These are phyloP conservation scores for Botrytis fragariae DNA, from an alignment of 2,329 filamentous ascomycete species.

Conservation along the genomic window DNA sequence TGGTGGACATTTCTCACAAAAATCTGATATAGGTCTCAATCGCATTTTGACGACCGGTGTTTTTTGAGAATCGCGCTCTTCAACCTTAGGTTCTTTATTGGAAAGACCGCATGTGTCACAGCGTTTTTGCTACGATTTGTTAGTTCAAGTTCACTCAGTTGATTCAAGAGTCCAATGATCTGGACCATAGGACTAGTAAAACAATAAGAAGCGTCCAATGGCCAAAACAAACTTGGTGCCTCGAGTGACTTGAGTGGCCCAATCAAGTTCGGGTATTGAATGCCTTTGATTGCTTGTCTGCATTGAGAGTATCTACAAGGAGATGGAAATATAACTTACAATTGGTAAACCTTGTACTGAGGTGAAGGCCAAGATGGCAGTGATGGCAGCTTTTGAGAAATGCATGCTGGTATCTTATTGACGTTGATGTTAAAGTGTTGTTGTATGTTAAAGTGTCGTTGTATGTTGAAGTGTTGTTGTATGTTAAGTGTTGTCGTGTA, in stretches of 20 bases:
- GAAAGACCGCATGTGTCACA: not conserved
- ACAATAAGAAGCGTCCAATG: not conserved
- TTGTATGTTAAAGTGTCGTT: not conserved
- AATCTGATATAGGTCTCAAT: not conserved
- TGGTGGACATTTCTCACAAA: not conserved
- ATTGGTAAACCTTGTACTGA: not conserved
- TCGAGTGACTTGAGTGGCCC: not conserved
- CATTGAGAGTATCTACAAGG: not conserved
- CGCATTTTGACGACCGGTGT: too few species aligned
- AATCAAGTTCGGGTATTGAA: not conserved
- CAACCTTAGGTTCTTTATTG: not conserved
- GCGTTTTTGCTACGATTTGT: not conserved
- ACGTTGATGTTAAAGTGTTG: not conserved
- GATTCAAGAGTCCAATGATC: not conserved
- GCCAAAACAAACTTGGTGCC: not conserved
- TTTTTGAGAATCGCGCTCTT: not conserved
- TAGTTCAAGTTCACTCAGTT: not conserved
- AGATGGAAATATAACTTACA: not conserved
- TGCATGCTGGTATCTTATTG: not conserved
- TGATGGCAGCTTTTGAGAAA: not conserved
- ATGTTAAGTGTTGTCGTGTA: not conserved
- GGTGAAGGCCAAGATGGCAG: not conserved
- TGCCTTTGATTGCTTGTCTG: not conserved
- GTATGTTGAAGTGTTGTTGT: not conserved
- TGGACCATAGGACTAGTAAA: not conserved